Conservation (phyloP, 306 rosid genomes). For the Senna tora region DNA sequence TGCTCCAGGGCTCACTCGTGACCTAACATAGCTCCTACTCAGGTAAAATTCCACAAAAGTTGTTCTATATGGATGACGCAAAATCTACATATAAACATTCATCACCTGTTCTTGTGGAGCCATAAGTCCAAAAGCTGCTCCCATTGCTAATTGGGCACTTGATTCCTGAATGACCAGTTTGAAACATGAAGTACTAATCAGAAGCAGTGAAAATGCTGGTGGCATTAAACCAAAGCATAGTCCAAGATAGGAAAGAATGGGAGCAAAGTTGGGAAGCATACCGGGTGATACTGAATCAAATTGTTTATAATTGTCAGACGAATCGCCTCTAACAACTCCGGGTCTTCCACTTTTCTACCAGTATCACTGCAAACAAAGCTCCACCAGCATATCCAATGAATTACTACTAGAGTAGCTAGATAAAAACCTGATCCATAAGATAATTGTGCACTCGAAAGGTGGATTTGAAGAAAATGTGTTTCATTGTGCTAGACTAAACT, state of each 20-base stretch:
- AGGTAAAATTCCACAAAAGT: background rate
- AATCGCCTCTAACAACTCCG: constrained; percentile 96
- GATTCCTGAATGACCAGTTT: constrained; percentile 71
- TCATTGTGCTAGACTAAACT: constrained; percentile 14
- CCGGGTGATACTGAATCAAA: constrained; percentile 90
- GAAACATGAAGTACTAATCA: constrained; percentile 28
- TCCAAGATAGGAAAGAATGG: constrained; percentile 14
- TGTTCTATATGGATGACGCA: constrained; percentile 5
- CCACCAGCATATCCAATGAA: constrained; percentile 42
- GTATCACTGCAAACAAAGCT: constrained; percentile 75
- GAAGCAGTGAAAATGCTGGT: constrained; percentile 18
- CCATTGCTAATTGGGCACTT: constrained; percentile 88
- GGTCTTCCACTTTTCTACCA: constrained; percentile 94
- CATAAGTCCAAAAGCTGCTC: constrained; percentile 85
- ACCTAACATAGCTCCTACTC: background rate
- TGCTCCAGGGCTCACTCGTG: too few relatives aligned
- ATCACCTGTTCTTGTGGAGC: constrained; percentile 75
- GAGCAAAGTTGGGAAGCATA: constrained; percentile 43
- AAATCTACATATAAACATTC: constrained; percentile 10
- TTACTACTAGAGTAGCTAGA: constrained; percentile 14
- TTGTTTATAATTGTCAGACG: constrained; percentile 91
- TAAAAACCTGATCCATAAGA: constrained; percentile 9
- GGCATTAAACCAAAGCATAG: constrained; percentile 27
- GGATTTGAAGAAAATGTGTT: constrained; percentile 5
- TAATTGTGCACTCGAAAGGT: constrained; percentile 2